Evolutionary conservation across 495 filamentous ascomycete genomes (phyloP).

Genomic region (Podospora tetraspora): DNA sequence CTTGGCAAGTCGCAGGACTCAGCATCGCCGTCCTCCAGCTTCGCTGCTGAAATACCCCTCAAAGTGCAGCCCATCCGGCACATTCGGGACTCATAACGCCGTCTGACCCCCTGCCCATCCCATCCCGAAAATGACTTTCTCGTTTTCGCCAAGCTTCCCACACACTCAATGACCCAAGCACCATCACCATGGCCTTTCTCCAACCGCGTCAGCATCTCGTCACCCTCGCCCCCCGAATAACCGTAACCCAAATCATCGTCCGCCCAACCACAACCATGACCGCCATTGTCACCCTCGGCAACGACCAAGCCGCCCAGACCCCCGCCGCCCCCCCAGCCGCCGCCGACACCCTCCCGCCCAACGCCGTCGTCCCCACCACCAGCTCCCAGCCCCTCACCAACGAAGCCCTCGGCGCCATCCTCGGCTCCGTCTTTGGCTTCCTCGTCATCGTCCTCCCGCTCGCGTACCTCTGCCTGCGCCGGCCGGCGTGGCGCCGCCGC

Average conservation of each 20-base stretch:
- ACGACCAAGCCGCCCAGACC: neutral
- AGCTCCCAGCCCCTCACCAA: slow-evolving; percentile 10
- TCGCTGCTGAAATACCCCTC: neutral
- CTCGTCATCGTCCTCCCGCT: slow-evolving; percentile 12
- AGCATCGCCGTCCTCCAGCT: neutral
- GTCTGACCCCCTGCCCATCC: neutral
- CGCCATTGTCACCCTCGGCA: slow-evolving; percentile 18
- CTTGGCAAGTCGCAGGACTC: slow-evolving; percentile 5
- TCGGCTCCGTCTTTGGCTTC: slow-evolving; percentile 19
- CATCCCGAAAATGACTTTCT: neutral
- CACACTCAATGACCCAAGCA: neutral
- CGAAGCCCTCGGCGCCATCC: slow-evolving; percentile 18
- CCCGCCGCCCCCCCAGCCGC: neutral
- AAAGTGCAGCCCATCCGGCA: neutral
- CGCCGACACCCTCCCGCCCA: neutral
- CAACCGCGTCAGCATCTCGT: neutral
- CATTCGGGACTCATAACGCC: neutral
- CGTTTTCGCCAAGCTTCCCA: neutral
- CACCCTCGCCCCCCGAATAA: neutral
- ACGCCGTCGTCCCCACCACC: neutral
- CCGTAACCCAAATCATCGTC: slow-evolving; percentile 20
- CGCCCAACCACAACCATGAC: slow-evolving; percentile 21
- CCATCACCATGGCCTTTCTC: slow-evolving; percentile 4
- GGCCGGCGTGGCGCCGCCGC: neutral
- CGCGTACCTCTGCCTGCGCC: slow-evolving; percentile 10